phyloP scores from a whole-genome alignment of 2,329 filamentous ascomycete species.

The Bimuria novae-zelandiae region DNA sequence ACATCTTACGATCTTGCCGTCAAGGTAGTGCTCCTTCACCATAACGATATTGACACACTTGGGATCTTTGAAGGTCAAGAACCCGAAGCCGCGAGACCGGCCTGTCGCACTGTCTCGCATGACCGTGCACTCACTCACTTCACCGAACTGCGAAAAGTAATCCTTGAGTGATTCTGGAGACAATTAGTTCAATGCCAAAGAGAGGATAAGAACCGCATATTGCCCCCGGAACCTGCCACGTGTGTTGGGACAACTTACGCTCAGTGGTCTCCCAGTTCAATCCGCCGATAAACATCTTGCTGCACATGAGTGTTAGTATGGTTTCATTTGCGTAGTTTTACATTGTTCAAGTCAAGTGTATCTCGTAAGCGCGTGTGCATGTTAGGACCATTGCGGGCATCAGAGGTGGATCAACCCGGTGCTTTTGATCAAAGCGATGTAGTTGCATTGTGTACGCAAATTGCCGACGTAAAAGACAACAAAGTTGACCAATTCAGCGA shows the following conservation, averaged over 20 bases:
- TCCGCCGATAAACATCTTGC: conserved; percentile 99
- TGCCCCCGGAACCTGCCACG: background rate
- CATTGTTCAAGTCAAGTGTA: background rate
- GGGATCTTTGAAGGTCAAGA: conserved; percentile 95
- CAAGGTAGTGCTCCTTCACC: conserved; percentile 98
- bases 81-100: conserved; percentile 93
- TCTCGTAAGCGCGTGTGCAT: background rate
- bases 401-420: no score
- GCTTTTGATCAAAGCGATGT: background rate
- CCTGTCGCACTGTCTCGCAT: conserved; percentile 96
- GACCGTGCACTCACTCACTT: conserved; percentile 97
- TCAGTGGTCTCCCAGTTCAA: conserved; percentile 99
- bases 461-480: background rate
- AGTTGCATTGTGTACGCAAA: background rate
- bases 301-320: conserved; percentile 48
- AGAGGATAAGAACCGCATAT: background rate
- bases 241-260: conserved; percentile 60
- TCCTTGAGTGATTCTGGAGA: conserved; percentile 85
- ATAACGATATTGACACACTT: conserved; percentile 99
- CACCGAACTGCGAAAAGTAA: conserved; percentile 97
- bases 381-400: no score
- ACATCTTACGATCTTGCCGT: conserved; percentile 92
- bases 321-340: background rate
- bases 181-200: conserved; percentile 6
- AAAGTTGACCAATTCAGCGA: background rate